Conservation (phyloP, 768 basidiomycete species). For the Macrocybe gigantea region DNA sequence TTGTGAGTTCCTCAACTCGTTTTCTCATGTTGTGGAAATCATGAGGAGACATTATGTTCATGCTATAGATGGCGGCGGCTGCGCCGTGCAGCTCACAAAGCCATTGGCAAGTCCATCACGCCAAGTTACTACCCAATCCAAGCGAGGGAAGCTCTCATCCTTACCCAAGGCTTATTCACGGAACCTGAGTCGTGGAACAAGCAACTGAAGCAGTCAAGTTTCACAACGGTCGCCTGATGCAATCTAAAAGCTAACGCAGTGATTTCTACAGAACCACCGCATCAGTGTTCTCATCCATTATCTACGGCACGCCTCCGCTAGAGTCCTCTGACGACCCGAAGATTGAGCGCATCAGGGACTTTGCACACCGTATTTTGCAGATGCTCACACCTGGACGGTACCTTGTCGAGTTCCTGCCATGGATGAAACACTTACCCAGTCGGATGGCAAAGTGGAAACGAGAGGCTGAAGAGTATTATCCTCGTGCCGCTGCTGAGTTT, state of each 20-base stretch:
- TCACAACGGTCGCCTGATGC: background rate
- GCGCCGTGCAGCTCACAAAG: background rate
- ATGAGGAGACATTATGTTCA: no score
- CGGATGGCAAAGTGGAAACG: constrained; percentile 24
- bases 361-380: constrained; percentile 13
- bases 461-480: constrained; percentile 15
- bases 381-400: constrained; percentile 24
- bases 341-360: constrained; percentile 9
- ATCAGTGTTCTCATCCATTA: constrained; percentile 5
- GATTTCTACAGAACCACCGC: constrained; percentile 7
- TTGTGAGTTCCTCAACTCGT: constrained; percentile 1
- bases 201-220: background rate
- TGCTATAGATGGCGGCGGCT: background rate
- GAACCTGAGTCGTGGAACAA: background rate
- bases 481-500: constrained; percentile 16
- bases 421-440: constrained; percentile 21
- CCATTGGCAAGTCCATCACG: background rate
- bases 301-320: constrained; percentile 11
- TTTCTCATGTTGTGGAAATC: no score
- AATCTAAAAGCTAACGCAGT: background rate
- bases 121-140: background rate
- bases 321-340: constrained; percentile 8
- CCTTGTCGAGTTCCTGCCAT: constrained; percentile 27
- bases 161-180: background rate
- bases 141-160: background rate